Base-by-base conservation (phyloP, 371 early-diverging fungal species). In the Apophysomyces ossiformis region DNA sequence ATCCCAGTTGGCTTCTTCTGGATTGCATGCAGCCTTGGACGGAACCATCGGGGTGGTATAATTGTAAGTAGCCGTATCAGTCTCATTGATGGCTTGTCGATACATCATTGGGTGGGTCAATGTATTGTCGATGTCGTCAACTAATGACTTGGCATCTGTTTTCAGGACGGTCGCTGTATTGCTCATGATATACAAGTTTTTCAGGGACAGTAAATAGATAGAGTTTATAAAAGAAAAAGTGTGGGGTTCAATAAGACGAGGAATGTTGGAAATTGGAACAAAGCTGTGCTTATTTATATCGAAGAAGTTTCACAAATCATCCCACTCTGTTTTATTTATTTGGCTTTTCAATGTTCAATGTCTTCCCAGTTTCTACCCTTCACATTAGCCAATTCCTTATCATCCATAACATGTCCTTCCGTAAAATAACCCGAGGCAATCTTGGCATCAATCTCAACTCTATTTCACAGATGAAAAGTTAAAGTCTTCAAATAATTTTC, bases 371-470 rank as follows among this genome's bases (percentile, higher is more conserved):
- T 88, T 59, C 95, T 90, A 5, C 95, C 95, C 67, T 90, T 92
- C 35, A 92, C 91, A 13, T 79, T 69, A 9, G 85, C 70, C 44
- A 94, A 74, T 46, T 86, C 87, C n/a, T 82, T 81, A 7, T 78
- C 82, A 11, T 77, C 79, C 6, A 91, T 84, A 7, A 85, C 84
- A 4, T 72, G 70, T 26, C 90, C 91, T 9, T 82, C 85, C 2
- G 93, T 92, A 73, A 97, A 96, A 81, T 97, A 97, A 0, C 98
- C 98, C 8, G 93, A 86, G 8, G 97, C 98, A 67, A 97, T 91
- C 83, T 97, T 97, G 63, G 98, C 98, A 68, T 96, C 95, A 71
- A 97, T 97, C 78, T 97, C 98, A 32, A 97, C 98, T 69, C 89
- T 83, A 50, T 56, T 26, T 26, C 2, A 26, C 32, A 26, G 32